These are phyloP conservation scores for Penicillium manginii DNA, from an alignment of 495 filamentous ascomycete species.

Conservation along the genomic window DNA sequence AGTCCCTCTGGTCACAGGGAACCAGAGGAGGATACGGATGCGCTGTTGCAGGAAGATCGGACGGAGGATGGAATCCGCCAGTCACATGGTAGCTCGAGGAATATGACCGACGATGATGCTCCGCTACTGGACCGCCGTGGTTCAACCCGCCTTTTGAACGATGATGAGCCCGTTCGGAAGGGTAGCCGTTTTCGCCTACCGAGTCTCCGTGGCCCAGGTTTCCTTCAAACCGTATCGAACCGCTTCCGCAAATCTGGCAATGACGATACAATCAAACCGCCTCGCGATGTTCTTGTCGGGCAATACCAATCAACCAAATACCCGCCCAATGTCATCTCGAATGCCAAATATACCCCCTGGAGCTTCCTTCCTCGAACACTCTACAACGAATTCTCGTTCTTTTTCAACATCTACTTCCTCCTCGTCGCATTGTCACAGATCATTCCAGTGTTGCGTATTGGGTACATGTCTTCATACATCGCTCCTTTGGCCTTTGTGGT, in stretches of 20 bases:
- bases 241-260: slow-evolving; percentile 18
- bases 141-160: slow-evolving; percentile 34
- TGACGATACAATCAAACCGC: slow-evolving; percentile 36
- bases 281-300: slow-evolving; percentile 48
- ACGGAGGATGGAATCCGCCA: slow-evolving; percentile 43
- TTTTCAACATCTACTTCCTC: slow-evolving; percentile 99
- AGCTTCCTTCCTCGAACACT: slow-evolving; percentile 92
- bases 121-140: slow-evolving; percentile 58
- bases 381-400: slow-evolving; percentile 99
- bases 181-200: slow-evolving; percentile 35
- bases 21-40: slow-evolving; percentile 59
- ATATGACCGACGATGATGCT: slow-evolving; percentile 62
- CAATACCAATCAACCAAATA: slow-evolving; percentile 49
- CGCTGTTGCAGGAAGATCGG: slow-evolving; percentile 53
- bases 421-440: slow-evolving; percentile 93
- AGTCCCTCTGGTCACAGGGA: slow-evolving; percentile 48
- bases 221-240: slow-evolving; percentile 25
- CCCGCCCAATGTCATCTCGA: slow-evolving; percentile 80
- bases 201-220: slow-evolving; percentile 28
- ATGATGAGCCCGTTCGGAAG: slow-evolving; percentile 33
- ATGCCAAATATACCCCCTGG: slow-evolving; percentile 97
- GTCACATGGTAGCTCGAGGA: slow-evolving; percentile 55
- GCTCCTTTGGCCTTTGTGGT: slow-evolving; percentile 92
- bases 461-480: slow-evolving; percentile 93
- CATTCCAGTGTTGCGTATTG: slow-evolving; percentile 85